Percentiles rank a stretch among this genome's conserved stretches.
Conservation (phyloP, 164 flowering plant species). For the Malania oleifera region DNA sequence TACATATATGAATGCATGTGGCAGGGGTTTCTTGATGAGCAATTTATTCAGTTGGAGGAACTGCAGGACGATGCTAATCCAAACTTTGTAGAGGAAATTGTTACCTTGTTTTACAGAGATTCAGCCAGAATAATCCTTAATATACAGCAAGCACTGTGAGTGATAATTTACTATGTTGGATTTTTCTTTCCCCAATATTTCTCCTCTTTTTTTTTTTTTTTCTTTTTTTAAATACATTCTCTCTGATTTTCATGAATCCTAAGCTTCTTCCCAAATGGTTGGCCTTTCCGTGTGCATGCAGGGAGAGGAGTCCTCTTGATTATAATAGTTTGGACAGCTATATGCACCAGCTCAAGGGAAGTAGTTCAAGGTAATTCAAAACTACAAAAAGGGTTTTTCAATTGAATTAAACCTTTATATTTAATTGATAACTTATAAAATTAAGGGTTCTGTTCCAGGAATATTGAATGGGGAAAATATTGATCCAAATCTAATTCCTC, state of each 20-base stretch:
- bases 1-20: neutral
- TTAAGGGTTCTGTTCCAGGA: neutral
- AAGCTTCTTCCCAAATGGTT: no score
- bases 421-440: neutral
- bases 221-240: neutral
- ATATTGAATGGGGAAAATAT: no score
- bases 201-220: neutral
- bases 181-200: neutral
- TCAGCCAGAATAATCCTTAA: slow-evolving; percentile 40
- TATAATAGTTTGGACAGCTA: slow-evolving; percentile 45
- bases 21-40: slow-evolving; percentile 71
- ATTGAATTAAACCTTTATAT: no score
- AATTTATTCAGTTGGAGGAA: slow-evolving; percentile 61
- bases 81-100: slow-evolving; percentile 74
- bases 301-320: slow-evolving; percentile 49
- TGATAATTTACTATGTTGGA: neutral
- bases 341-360: slow-evolving; percentile 76
- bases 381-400: no score
- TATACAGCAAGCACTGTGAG: slow-evolving; percentile 64
- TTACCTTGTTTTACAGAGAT: slow-evolving; percentile 53
- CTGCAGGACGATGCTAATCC: slow-evolving; percentile 70
- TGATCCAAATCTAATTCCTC: no score
- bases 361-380: slow-evolving; percentile 48
- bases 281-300: slow-evolving; percentile 17
- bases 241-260: no score